A percentile compares a stretch with the other conserved stretches of the same genome.
Conservation (phyloP, 2,329 filamentous ascomycete species). For the Huntiella bhutanensis region DNA sequence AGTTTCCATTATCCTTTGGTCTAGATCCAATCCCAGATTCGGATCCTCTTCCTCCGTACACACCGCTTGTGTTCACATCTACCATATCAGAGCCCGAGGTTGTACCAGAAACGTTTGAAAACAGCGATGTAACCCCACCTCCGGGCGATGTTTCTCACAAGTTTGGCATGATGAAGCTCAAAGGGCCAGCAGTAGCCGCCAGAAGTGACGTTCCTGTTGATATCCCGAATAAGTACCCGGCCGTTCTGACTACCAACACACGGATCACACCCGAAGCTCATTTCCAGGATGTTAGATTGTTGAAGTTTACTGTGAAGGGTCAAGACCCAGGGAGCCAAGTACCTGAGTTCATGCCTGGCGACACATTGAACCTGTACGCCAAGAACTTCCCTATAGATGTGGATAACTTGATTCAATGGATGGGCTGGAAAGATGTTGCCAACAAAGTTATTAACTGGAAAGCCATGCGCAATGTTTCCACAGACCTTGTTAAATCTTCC, state of each 20-base stretch:
- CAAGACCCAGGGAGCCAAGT: constrained; percentile 11
- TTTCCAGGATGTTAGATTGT: constrained; percentile 82
- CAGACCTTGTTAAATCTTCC: constrained; percentile 1
- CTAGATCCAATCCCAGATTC: constrained; percentile 54
- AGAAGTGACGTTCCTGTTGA: constrained; percentile 6
- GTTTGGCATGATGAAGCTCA: constrained; percentile 7
- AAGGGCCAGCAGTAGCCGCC: background rate
- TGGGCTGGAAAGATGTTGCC: constrained; percentile 59
- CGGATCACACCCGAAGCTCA: constrained; percentile 59
- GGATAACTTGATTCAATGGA: constrained; percentile 54
- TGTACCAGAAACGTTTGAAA: background rate
- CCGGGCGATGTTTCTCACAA: constrained; percentile 2
- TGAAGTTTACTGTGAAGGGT: constrained; percentile 37
- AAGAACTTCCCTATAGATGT: constrained; percentile 75
- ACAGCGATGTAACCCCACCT: constrained; percentile 18
- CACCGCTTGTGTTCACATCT: constrained; percentile 5
- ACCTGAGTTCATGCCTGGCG: constrained; percentile 43
- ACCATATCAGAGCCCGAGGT: background rate
- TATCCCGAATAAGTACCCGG: constrained; percentile 13
- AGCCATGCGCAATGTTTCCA: constrained; percentile 3
- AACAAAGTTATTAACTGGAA: constrained; percentile 40
- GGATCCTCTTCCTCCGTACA: constrained; percentile 58
- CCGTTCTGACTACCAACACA: constrained; percentile 43
- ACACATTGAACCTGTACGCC: constrained; percentile 64
- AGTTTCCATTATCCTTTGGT: constrained; percentile 50